Evolutionary conservation across 805 yeast genomes (phyloP), one percentile per base, ranked within the genome.

Genomic region (Barnettozyma sp.): DNA sequence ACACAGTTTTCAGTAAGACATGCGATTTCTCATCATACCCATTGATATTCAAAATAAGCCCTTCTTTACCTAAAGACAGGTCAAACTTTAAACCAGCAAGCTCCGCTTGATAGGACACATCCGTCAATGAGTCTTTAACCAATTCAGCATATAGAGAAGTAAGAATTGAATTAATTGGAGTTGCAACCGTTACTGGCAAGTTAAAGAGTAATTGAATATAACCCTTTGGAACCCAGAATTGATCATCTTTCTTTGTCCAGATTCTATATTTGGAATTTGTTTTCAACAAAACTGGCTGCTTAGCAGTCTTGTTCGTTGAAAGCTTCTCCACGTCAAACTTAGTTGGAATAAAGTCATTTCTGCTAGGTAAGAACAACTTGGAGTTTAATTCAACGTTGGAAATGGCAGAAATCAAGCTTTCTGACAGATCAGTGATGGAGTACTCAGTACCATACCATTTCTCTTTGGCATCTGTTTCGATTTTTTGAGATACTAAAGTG

Each of bases 401-500:
- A 31, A 76, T 52, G 26, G 45, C 50, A 8, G 53, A 33, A 6
- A 63, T 12, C 4, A 79, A 55, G 1, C 59, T 61, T 0, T 43
- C 29, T 3, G 74, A 62, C 16, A 84, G 50, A 12, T 64, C 60
- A 9, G 60, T 65, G 28, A 70, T 55, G 3, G 71, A 59, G 54
- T 86, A 84, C 46, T 82, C 82, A 0, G 97, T 86, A 4, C 94
- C 95, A 54, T 92, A 90, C 95, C 96, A 90, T 50, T 75, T 68
- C 55, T 90, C 98, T 15, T 52, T 65, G 12, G 59, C 44, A 36
- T 70, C 70, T 4, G 76, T 68, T 6, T 67, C 68, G 35, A 74
- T 66, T 44, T 56, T 72, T 57, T 64, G 78, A 21, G 73, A 65
- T 11, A 76, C 63, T 18, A 88, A 54, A 29, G 68, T 60, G 5